Evolutionary conservation across 2,329 filamentous ascomycete species (phyloP).

Genomic region (Tolypocladium ophioglossoides): DNA sequence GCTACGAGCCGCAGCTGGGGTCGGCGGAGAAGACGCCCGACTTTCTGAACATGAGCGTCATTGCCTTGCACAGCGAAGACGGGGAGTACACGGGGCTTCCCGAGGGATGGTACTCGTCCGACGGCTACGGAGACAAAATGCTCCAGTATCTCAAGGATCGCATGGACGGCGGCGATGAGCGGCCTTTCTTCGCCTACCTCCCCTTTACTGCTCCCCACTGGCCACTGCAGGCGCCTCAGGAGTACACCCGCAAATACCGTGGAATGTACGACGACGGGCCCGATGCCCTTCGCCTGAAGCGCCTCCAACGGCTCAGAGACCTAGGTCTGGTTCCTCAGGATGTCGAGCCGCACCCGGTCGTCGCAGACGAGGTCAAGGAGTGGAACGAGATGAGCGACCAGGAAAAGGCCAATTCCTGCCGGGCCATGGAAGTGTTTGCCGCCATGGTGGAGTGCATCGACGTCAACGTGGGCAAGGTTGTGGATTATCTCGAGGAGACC

Average conservation of each 20-base stretch:
- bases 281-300: conserved; percentile 39
- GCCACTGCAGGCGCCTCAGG: conserved; percentile 48
- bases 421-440: conserved; percentile 51
- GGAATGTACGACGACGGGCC: conserved; percentile 52
- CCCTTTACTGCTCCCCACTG: conserved; percentile 55
- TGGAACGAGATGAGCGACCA: conserved; percentile 36
- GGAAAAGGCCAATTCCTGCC: conserved; percentile 35
- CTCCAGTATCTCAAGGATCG: conserved; percentile 41
- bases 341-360: conserved; percentile 38
- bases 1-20: conserved; percentile 8
- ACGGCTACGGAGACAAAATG: conserved; percentile 42
- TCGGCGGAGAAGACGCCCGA: neutral
- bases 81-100: conserved; percentile 27
- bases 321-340: conserved; percentile 42
- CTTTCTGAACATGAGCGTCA: conserved; percentile 26
- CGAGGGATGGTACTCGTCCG: conserved; percentile 41
- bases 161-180: conserved; percentile 20
- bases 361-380: conserved; percentile 34
- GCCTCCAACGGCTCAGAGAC: conserved; percentile 44
- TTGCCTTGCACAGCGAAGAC: conserved; percentile 24
- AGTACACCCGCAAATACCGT: conserved; percentile 44
- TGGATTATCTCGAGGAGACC: conserved; percentile 42
- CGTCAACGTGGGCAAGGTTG: conserved; percentile 45
- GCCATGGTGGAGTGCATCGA: conserved; percentile 56
- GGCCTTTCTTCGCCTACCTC: conserved; percentile 48